Conservation (phyloP, 805 yeast genomes). For the Barnettozyma populi region DNA sequence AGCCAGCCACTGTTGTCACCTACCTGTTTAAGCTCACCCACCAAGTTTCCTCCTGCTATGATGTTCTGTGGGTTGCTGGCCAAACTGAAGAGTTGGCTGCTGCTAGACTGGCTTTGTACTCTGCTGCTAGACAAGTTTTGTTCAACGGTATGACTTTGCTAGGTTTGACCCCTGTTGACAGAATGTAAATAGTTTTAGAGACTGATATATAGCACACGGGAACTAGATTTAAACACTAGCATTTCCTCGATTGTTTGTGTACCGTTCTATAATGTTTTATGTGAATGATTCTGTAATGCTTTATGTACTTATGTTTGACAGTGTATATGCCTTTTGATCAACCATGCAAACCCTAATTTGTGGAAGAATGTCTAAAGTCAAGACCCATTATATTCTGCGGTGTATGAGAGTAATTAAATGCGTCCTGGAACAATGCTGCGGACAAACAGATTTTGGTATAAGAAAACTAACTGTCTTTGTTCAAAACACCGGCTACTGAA, state of each 20-base stretch:
- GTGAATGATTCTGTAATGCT: too few relatives aligned
- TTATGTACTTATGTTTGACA: too few relatives aligned
- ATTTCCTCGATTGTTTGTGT: background rate
- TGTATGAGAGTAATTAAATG: too few relatives aligned
- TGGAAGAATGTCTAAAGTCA: too few relatives aligned
- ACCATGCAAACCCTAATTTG: too few relatives aligned
- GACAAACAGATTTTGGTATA: too few relatives aligned
- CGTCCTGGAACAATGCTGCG: too few relatives aligned
- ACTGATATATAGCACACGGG: background rate
- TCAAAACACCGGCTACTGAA: too few relatives aligned
- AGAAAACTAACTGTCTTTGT: too few relatives aligned
- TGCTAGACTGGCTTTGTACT: constrained; percentile 89
- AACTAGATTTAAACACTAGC: background rate
- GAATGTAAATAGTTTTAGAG: constrained; percentile 54
- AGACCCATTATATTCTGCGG: too few relatives aligned
- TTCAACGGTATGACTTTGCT: constrained; percentile 83
- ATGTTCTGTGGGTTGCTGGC: constrained; percentile 94
- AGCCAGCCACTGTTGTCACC: constrained; percentile 92
- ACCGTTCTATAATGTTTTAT: background rate
- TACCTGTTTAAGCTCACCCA: constrained; percentile 90
- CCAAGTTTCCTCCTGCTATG: constrained; percentile 93
- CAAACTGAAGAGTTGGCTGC: constrained; percentile 80
- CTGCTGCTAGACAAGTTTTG: constrained; percentile 84
- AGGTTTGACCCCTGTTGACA: constrained; percentile 96
- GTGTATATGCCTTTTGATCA: too few relatives aligned